These are phyloP conservation scores for Theileria orientalis DNA, from an alignment of 169 alveolate genomes.

Conservation along the genomic window DNA sequence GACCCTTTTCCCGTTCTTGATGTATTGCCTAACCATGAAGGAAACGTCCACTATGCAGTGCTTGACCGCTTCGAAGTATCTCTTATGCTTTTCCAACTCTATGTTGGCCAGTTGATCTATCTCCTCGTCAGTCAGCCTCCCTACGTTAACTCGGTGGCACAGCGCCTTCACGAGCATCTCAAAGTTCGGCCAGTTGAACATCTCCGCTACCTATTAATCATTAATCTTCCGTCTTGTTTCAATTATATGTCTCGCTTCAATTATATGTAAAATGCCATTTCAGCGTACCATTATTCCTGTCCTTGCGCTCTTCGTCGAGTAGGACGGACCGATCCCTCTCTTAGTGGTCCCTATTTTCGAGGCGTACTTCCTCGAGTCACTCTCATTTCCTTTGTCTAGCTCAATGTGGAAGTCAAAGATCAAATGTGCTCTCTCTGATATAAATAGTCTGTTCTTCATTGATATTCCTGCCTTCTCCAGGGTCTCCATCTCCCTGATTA, in stretches of 20 bases:
- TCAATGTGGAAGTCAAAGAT: slow-evolving; percentile 81
- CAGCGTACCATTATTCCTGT: slow-evolving; percentile 86
- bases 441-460: slow-evolving; percentile 71
- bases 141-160: neutral
- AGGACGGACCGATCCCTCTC: slow-evolving; percentile 94
- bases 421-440: slow-evolving; percentile 90
- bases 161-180: slow-evolving; percentile 12
- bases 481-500: slow-evolving; percentile 58
- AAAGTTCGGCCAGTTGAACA: slow-evolving; percentile 52
- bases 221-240: slow-evolving; percentile 28
- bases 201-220: slow-evolving; percentile 26
- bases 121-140: slow-evolving; percentile 41
- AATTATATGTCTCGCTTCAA: slow-evolving; percentile 53
- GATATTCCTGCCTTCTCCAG: slow-evolving; percentile 49
- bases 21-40: slow-evolving; percentile 67
- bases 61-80: slow-evolving; percentile 71
- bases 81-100: slow-evolving; percentile 76
- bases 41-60: slow-evolving; percentile 83
- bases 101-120: slow-evolving; percentile 65
- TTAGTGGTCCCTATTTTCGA: slow-evolving; percentile 90
- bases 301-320: slow-evolving; percentile 87
- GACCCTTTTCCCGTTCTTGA: slow-evolving; percentile 65
- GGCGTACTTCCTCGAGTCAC: slow-evolving; percentile 24
- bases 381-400: slow-evolving; percentile 74
- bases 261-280: slow-evolving; percentile 68